Conservation (phyloP, 192 early-diverging fungal species). For the Phlyctochytrium planicorne region DNA sequence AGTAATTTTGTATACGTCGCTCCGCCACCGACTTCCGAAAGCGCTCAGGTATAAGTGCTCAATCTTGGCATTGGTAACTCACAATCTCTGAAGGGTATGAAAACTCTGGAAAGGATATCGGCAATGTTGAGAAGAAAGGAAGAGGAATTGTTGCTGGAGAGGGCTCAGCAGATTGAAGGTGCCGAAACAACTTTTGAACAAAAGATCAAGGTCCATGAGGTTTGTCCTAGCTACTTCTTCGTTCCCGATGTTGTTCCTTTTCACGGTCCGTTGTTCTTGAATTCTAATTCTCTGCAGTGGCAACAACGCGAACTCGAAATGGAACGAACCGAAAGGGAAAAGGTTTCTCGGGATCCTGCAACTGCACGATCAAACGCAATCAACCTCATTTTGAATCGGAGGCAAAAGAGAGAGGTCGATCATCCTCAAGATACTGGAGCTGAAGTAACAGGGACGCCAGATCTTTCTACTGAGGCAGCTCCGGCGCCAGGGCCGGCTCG, state of each 20-base stretch:
- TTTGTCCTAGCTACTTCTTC: no score
- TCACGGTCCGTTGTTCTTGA: neutral
- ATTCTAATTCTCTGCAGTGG: neutral
- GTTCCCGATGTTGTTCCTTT: no score
- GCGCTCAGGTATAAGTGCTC: no score
- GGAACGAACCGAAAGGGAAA: neutral
- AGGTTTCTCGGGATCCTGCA: neutral
- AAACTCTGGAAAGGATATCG: constrained; percentile 31
- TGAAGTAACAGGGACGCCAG: neutral
- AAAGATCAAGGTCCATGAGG: constrained; percentile 24
- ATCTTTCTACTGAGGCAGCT: neutral
- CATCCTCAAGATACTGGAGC: no score
- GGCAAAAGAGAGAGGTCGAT: no score
- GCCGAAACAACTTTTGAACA: constrained; percentile 35
- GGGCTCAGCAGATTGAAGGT: constrained; percentile 23
- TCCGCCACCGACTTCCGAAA: neutral
- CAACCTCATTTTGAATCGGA: neutral
- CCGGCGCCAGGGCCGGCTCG: neutral
- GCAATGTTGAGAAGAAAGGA: constrained; percentile 38
- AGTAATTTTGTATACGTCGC: neutral
- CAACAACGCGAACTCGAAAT: neutral
- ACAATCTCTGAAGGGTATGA: constrained; percentile 22
- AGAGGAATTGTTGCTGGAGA: constrained; percentile 32
- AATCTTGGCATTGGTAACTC: no score
- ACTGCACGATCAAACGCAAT: neutral